Base-by-base conservation (phyloP, 192 early-diverging fungal genomes). In the Podila epigama region DNA sequence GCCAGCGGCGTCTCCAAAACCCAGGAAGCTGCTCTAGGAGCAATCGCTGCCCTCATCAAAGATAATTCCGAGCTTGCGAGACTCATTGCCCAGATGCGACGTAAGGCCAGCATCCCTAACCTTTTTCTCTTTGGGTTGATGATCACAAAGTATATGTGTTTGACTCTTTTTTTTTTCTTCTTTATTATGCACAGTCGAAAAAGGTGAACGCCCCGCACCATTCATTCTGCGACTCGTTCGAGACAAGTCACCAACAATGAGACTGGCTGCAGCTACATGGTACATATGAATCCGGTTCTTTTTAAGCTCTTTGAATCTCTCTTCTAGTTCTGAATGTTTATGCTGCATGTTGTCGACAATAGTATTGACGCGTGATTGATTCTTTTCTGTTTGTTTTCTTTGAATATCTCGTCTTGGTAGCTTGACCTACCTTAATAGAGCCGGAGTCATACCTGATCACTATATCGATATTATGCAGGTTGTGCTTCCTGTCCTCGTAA, bases 21-120 rank as follows among this genome's bases (percentile, higher is more conserved):
- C 11, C 92, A 95, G 65, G 92, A 95, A 78, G 88, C 92, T 6
- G 89, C 89, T 6, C 80, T 95, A 51, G 92, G 93, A 58, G 92
- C 92, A 0, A 66, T 95, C n/a, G 84, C 89, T 3, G 84, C 84
- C 8, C 60, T 95, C 31, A 86, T 86, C 61, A 82, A 88, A 31
- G 87, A 85, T 22, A 92, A 91, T 65, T 50, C 79, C 12, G 83
- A 83, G 11, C 60, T 91, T 32, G 87, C 83, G 31, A 58, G 68
- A 41, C 44, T 55, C n/a, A 81, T 94, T 50, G 80, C 89, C 12
- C 57, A 82, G 20, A 81, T 73, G 37, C 81, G 82, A 70, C 60
- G 83, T 86, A 85, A 40, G 60, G 5, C 44, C 5, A 48, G n/a
- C 5, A n/a, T n/a, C n/a, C n/a, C n/a, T n/a, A n/a, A n/a, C n/a